Base-by-base conservation (phyloP, 768 basidiomycete genomes). In the Mycena amicta region DNA sequence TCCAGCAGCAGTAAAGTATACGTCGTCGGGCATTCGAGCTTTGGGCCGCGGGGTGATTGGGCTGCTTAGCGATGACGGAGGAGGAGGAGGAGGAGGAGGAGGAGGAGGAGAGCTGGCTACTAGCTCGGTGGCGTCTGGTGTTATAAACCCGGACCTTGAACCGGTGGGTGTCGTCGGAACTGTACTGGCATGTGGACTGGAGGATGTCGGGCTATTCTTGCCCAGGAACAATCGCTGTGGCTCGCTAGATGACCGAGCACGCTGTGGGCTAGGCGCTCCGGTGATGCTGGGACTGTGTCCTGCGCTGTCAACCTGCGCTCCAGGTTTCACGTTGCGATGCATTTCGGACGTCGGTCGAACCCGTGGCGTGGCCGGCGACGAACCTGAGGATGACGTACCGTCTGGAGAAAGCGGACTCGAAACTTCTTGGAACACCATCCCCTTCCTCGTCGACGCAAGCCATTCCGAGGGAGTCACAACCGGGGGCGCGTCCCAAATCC, bases 1-100 rank as follows among this genome's bases (percentile, higher is more conserved):
- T 1, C 59, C 62, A 1, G 59, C 62, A 16, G 62, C 62, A 30
- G 62, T 63, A 46, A 60, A 63, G 47, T 63, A 64, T 2, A 60
- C 62, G 53, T 64, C 62, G 6, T 64, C 56, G 47, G 47, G 13
- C n/a, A n/a, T n/a, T n/a, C n/a, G n/a, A 8, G 47, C 15, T 13
- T 15, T 45, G 12, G 47, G 47, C 20, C 43, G 13, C 15, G 43
- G 43, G 22, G 43, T 45, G 43, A 53, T 60, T 8, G 43, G 45
- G n/a, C 12, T 53, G 16, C 13, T 26, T 23, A 56, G 22, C 20
- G 62, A 57, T 2, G 59, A 52, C 13, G 45, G 55, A 31, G 41
- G 52, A 15, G 52, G 37, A 30, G 55, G 49, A 52, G 45, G 55
- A 31, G 41, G 52, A 15, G 52, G 37, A 30, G 55, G 49, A 52